phyloP scores from a whole-genome alignment of 2,329 filamentous ascomycete species.

The Fusarium chuoi region DNA sequence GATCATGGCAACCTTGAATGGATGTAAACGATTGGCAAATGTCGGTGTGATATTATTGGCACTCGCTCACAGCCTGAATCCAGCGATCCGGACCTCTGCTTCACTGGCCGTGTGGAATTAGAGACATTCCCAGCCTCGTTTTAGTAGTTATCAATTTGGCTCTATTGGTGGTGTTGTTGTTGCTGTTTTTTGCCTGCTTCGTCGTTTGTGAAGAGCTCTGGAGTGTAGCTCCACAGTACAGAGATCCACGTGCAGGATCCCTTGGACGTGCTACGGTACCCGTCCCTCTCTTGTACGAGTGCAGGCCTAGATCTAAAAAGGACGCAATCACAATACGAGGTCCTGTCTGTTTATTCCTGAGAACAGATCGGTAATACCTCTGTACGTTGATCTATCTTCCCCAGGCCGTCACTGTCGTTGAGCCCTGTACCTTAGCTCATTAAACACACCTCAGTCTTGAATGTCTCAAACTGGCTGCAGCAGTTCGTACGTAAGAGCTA shows the following conservation, averaged over 20 bases:
- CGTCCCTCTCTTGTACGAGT: background rate
- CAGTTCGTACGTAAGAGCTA: slow-evolving; percentile 41
- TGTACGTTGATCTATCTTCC: slow-evolving; percentile 2
- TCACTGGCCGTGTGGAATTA: slow-evolving; percentile 21
- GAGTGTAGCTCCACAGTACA: slow-evolving; percentile 13
- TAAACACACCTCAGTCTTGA: background rate
- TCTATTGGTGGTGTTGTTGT: background rate
- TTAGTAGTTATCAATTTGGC: slow-evolving; percentile 5
- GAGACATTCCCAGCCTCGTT: slow-evolving; percentile 35
- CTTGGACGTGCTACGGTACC: slow-evolving; percentile 14
- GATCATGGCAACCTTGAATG: slow-evolving; percentile 15
- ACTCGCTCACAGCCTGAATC: slow-evolving; percentile 21
- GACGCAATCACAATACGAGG: background rate
- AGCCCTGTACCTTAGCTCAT: slow-evolving; percentile 10
- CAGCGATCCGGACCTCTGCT: slow-evolving; percentile 26
- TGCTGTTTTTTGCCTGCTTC: background rate
- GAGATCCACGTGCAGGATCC: slow-evolving; percentile 26
- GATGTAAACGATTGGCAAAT: slow-evolving; percentile 37
- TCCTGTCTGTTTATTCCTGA: background rate
- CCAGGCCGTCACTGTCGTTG: slow-evolving; percentile 9
- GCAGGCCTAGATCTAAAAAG: background rate
- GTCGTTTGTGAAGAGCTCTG: background rate
- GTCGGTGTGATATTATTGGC: slow-evolving; percentile 40
- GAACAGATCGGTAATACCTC: background rate
- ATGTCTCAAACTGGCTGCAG: slow-evolving; percentile 32